These are phyloP conservation scores for Pichia cabralensis DNA, from an alignment of 805 yeast species.

Conservation along the genomic window DNA sequence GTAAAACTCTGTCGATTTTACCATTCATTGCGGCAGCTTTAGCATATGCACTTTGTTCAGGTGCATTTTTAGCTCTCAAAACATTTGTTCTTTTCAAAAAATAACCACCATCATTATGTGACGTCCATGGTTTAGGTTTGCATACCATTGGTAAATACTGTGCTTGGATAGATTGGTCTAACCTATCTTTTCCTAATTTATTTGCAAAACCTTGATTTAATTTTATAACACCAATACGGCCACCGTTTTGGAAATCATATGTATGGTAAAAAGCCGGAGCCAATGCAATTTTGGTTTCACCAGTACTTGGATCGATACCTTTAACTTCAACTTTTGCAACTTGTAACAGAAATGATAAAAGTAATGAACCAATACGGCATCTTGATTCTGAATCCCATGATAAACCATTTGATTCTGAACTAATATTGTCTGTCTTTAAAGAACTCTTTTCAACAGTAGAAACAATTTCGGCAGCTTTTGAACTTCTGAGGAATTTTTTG, in stretches of 20 bases:
- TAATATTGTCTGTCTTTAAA: constrained; percentile 6
- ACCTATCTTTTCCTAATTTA: constrained; percentile 55
- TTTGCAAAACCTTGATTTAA: constrained; percentile 61
- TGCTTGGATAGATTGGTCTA: constrained; percentile 58
- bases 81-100: constrained; percentile 50
- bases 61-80: constrained; percentile 72
- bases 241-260: constrained; percentile 72
- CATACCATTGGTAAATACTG: constrained; percentile 89
- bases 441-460: constrained; percentile 18
- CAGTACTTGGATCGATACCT: constrained; percentile 75
- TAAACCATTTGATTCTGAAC: constrained; percentile 9
- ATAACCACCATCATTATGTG: constrained; percentile 80
- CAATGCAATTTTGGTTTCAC: constrained; percentile 50
- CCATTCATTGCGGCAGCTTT: constrained; percentile 72
- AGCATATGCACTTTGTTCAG: constrained; percentile 83
- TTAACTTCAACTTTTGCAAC: constrained; percentile 74
- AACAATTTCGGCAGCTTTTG: constrained; percentile 20
- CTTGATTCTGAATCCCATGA: constrained; percentile 25
- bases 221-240: constrained; percentile 70
- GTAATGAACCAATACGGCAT: constrained; percentile 74
- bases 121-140: constrained; percentile 82
- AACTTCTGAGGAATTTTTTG: constrained; percentile 28
- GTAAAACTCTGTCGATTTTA: constrained; percentile 54
- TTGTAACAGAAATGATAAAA: constrained; percentile 65
- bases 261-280: constrained; percentile 91